These are phyloP conservation scores for Argentina anserina DNA, from an alignment of 306 rosid genomes.

Conservation along the genomic window DNA sequence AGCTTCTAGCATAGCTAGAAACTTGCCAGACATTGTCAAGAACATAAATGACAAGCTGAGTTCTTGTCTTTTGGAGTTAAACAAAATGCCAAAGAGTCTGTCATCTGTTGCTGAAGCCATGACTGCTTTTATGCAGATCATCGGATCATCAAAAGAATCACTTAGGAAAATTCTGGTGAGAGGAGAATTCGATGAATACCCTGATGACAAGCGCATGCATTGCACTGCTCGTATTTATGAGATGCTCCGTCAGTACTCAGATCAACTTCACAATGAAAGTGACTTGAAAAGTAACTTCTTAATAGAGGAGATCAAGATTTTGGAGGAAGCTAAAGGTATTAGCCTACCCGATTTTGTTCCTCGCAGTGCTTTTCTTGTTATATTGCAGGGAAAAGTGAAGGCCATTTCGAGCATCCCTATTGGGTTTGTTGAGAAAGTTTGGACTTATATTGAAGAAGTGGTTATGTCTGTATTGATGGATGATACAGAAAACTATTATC, in stretches of 20 bases:
- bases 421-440: not conserved
- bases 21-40: not conserved
- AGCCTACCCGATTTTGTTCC: not conserved
- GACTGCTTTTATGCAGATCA: not conserved
- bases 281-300: not conserved
- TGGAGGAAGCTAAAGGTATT: not conserved
- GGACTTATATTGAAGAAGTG: not conserved
- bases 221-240: not conserved
- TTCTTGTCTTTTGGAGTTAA: not conserved
- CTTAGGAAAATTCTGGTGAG: not conserved
- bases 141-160: not conserved
- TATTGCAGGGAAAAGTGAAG: not conserved
- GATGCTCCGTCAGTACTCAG: not conserved
- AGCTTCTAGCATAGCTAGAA: constrained; percentile 1
- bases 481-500: not conserved
- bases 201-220: not conserved
- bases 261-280: not conserved
- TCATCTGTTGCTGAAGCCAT: not conserved
- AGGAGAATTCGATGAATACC: not conserved
- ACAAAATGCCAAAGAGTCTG: not conserved
- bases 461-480: not conserved
- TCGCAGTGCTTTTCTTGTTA: not conserved
- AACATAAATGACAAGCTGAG: not conserved
- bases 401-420: not conserved
- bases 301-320: not conserved